phyloP scores from a whole-genome alignment of 139 green algal species.

The Pseudopediastrum boryanum region DNA sequence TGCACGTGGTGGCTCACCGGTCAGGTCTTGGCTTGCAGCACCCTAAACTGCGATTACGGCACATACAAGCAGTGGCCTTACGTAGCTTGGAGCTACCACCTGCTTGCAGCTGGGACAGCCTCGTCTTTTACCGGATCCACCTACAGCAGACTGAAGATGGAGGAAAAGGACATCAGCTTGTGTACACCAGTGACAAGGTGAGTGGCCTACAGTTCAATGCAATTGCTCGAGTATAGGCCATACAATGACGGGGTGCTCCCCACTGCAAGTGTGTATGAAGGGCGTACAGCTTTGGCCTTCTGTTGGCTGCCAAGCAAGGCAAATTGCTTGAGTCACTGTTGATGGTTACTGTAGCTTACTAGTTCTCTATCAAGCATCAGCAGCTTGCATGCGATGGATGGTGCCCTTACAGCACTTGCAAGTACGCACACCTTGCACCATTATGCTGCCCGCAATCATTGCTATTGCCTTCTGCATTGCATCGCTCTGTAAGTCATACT shows the following conservation, averaged over 20 bases:
- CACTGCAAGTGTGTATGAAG: no score
- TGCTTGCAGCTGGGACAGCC: not conserved
- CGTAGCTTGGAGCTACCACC: conserved; percentile 9
- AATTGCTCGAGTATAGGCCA: no score
- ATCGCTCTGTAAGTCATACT: not conserved
- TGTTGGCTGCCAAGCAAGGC: no score
- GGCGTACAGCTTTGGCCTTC: no score
- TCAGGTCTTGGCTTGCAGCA: no score
- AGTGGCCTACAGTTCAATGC: no score
- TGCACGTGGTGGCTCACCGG: no score
- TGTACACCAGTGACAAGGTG: conserved; percentile 27
- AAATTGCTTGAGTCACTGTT: not conserved
- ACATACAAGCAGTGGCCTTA: conserved; percentile 11
- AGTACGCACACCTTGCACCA: no score
- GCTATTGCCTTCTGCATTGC: not conserved
- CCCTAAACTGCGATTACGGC: conserved; percentile 9
- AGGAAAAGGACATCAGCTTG: conserved; percentile 10
- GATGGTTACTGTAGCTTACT: not conserved
- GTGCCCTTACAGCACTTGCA: no score
- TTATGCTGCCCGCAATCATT: not conserved
- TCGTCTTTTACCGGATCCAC: conserved; percentile 20
- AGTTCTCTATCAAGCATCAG: not conserved
- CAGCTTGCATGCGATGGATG: no score
- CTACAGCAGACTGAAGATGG: not conserved
- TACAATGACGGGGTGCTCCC: no score